Evolutionary conservation across 2,329 filamentous ascomycete genomes (phyloP), one percentile per base, ranked within the genome.

Genomic region (Neopestalotiopsis clavispora): DNA sequence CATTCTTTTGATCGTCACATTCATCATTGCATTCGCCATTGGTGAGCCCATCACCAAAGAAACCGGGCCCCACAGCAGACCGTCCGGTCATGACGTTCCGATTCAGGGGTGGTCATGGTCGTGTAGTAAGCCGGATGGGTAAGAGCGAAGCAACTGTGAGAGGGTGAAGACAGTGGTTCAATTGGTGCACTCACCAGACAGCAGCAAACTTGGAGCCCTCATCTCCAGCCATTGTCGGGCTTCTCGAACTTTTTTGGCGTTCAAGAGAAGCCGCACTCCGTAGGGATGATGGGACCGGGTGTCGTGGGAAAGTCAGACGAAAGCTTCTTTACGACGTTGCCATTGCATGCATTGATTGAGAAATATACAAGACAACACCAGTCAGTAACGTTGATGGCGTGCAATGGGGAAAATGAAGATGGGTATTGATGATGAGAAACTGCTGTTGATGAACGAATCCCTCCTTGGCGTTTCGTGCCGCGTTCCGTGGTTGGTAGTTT

Each of bases 141-240:
- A 52, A 10, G 45, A 7, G 17, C 17, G 7, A 52, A 20, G 45
- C n/a, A 52, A 52, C 9, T 17, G 45, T 52, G 20, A 52, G 45
- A 17, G 7, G 10, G 7, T 5, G n/a, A n/a, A 52, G 7, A 52
- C n/a, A 20, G 5, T n/a, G 45, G 45, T 6, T 6, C 3, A 3
- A 28, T 34, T 23, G 23, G 14, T 10, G 13, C 57, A 40, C 65
- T 67, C 52, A 67, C 65, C 65, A 59, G 40, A 67, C 45, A 20
- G 42, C 52, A n/a, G 56, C 45, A n/a, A 67, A 52, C 52, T n/a
- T 52, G 30, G 65, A 67, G 40, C 65, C 45, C 52, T 60, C 65
- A 60, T 67, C 65, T 10, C 65, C 65, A 20, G 65, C 65, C 65
- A 67, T 67, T 30, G 32, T 28, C 7, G 56, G 32, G 10, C 34